phyloP scores from a whole-genome alignment of 2,329 filamentous ascomycete species.

The Ceratocystis papillata region DNA sequence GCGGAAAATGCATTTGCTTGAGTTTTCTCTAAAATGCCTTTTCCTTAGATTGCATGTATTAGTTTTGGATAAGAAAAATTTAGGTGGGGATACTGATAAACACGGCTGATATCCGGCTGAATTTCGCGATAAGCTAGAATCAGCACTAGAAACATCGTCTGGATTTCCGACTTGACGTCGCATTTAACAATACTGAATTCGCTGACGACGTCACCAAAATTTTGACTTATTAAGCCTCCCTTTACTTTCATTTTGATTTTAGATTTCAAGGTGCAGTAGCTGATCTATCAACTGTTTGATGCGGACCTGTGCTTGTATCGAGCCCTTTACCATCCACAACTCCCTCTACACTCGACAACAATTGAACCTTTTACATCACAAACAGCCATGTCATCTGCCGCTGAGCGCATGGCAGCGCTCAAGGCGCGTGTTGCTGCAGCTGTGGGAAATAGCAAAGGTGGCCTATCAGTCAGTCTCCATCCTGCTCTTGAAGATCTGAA shows the following conservation, averaged over 20 bases:
- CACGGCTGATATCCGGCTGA: constrained; percentile 13
- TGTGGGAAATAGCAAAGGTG: constrained; percentile 53
- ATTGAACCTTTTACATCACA: neutral
- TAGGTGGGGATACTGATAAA: constrained; percentile 10
- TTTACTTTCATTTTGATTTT: neutral
- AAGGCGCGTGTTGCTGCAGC: constrained; percentile 71
- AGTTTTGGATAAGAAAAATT: constrained; percentile 11
- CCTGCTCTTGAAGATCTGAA: constrained; percentile 56
- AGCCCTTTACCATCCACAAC: too few species aligned
- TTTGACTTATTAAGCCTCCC: neutral
- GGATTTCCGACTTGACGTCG: neutral
- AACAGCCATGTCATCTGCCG: constrained; percentile 43
- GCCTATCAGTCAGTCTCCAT: constrained; percentile 64
- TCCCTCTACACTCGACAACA: neutral
- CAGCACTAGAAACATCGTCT: neutral
- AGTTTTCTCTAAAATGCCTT: neutral
- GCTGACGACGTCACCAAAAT: too few species aligned
- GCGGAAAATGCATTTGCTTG: neutral
- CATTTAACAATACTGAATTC: neutral
- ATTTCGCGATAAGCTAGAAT: neutral
- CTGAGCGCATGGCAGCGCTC: constrained; percentile 62
- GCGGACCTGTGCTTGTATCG: too few species aligned
- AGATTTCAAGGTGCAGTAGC: neutral
- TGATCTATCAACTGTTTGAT: neutral
- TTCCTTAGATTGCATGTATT: neutral